Base-by-base conservation (phyloP, 257 asterid species). In the Gentiana macrophylla region DNA sequence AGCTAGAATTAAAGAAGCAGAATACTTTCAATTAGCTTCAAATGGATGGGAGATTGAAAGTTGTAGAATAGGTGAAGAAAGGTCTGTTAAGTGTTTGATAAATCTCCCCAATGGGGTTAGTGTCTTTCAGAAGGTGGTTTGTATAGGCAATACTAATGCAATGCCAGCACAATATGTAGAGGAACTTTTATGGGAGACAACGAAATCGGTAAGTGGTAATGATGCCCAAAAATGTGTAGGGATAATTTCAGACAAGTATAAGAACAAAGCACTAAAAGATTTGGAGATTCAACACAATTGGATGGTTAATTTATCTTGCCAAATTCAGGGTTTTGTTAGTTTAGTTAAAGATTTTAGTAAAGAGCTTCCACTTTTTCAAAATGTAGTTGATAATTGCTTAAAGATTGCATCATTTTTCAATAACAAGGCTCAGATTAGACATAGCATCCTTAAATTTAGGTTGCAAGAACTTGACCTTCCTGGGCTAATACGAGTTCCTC, bases 271-370 rank as follows among this genome's bases (percentile, higher is more conserved):
- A 52, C 61, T 88, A 81, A 68, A 73, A 72, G 80, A 73, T 74
- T 72, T 88, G 66, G 94, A 88, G 62, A 49, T 69, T 58, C 81
- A 74, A 62, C 70, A 80, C 70, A 80, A 70, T 52, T 88, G 96
- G 96, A 88, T 88, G 96, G 81, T 88, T 4, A 88, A 84, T 67
- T 60, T 88, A 64, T 72, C 86, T 48, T 88, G 96, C 62, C 90
- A 76, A 74, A 67, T 78, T 70, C 89, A 82, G 59, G 94, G 84
- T 52, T 69, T 88, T 62, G 50, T 70, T 62, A 80, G 93, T 72
- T 74, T 88, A 67, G 64, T 84, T 58, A 84, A 88, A 73, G 93
- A 84, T 74, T 84, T 88, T 47, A 65, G 63, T 48, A 79, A 78
- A 64, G 81, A 80, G 52, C 96, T 82, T 67, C 86, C 90, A 1